These are phyloP conservation scores for Sophora flavescens DNA, from an alignment of 306 rosid species.

Conservation along the genomic window DNA sequence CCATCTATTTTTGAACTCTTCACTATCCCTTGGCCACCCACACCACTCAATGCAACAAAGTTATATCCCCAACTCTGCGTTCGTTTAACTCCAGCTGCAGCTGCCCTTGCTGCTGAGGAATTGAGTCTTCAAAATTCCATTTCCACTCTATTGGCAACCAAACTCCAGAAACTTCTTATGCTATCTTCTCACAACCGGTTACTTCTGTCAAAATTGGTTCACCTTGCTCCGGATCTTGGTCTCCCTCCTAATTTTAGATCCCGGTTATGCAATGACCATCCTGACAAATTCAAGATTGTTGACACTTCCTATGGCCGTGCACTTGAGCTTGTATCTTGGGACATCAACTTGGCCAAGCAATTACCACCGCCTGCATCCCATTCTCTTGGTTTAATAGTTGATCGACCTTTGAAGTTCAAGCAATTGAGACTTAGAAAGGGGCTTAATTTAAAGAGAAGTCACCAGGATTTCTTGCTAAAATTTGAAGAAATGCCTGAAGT, in stretches of 20 bases:
- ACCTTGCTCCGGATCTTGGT: constrained; percentile 92
- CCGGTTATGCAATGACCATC: constrained; percentile 82
- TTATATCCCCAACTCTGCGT: constrained; percentile 78
- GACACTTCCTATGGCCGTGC: constrained; percentile 91
- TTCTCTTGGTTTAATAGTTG: constrained; percentile 73
- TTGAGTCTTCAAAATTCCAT: constrained; percentile 56
- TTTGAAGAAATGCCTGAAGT: constrained; percentile 79
- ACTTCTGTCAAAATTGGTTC: constrained; percentile 83
- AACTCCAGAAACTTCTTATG: constrained; percentile 94
- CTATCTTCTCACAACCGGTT: constrained; percentile 75
- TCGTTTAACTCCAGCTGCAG: constrained; percentile 91
- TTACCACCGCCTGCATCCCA: constrained; percentile 53
- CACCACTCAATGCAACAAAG: constrained; percentile 81
- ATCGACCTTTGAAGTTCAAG: constrained; percentile 90
- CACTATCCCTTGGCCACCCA: constrained; percentile 72
- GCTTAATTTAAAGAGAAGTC: constrained; percentile 78
- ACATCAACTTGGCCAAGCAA: constrained; percentile 66
- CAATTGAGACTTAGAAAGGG: constrained; percentile 86
- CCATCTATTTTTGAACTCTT: constrained; percentile 81
- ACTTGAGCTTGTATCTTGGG: constrained; percentile 91
- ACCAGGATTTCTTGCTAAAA: constrained; percentile 75
- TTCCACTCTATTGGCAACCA: constrained; percentile 69
- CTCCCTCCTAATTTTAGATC: constrained; percentile 86
- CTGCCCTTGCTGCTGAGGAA: constrained; percentile 78
- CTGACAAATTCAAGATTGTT: constrained; percentile 78